Percentiles rank a stretch among this genome's conserved stretches.
Evolutionary conservation across 2,329 filamentous ascomycete genomes (phyloP).

Genomic region (Alternaria longipes): DNA sequence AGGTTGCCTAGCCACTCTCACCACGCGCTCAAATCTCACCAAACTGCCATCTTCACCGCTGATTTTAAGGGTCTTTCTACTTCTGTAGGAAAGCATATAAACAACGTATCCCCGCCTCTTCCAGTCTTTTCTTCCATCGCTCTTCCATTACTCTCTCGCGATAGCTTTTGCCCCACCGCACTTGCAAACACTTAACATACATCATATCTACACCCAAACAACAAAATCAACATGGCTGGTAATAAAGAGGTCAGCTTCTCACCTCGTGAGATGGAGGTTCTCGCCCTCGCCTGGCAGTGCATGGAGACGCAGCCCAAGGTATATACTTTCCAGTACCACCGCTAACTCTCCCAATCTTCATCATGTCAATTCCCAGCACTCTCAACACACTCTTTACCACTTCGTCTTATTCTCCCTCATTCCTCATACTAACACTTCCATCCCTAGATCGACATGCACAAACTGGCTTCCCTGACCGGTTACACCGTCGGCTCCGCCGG

Average conservation of each 20-base stretch:
- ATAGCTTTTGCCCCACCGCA: neutral
- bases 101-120: neutral
- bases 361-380: neutral
- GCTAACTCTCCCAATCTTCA: neutral
- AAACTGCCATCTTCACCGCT: constrained; percentile 13
- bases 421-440: constrained; percentile 5
- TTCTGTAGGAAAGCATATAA: constrained; percentile 1
- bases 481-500: constrained; percentile 39
- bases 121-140: neutral
- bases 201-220: neutral
- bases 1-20: constrained; percentile 19
- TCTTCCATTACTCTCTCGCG: constrained; percentile 1
- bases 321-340: neutral
- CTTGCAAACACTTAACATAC: neutral
- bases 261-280: constrained; percentile 41
- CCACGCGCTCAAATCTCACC: neutral
- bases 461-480: constrained; percentile 32
- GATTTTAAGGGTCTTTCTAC: neutral
- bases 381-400: neutral
- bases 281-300: constrained; percentile 48
- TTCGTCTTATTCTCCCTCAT: too few species aligned
- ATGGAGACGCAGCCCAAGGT: constrained; percentile 47
- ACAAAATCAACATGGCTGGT: constrained; percentile 20
- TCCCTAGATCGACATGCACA: constrained; percentile 27
- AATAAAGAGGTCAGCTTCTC: constrained; percentile 25